A percentile compares a stretch with the other conserved stretches of the same genome.
phyloP scores from a whole-genome alignment of 2,329 filamentous ascomycete genomes.

The Basipetospora chlamydospora region DNA sequence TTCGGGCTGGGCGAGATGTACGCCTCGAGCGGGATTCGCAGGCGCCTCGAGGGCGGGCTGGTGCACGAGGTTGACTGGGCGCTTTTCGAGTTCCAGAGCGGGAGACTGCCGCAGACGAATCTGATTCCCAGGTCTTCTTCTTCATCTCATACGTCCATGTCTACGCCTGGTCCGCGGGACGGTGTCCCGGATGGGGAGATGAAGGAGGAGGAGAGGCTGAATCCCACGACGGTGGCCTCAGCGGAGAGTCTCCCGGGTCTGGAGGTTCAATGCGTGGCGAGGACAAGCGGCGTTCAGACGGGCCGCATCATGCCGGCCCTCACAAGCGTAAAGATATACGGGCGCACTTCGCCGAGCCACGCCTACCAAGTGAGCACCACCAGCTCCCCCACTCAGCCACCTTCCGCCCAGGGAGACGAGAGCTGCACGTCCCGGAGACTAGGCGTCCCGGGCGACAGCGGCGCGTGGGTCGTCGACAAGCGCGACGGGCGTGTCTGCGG shows the following conservation, averaged over 20 bases:
- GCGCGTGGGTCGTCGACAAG: slow-evolving; percentile 83
- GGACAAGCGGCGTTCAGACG: slow-evolving; percentile 69
- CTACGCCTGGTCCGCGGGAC: slow-evolving; percentile 8
- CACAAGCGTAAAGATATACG: slow-evolving; percentile 75
- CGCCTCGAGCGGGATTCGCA: slow-evolving; percentile 77
- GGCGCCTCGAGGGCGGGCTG: slow-evolving; percentile 55
- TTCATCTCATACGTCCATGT: too few relatives aligned
- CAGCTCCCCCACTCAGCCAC: too few relatives aligned
- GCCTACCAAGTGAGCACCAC: slow-evolving; percentile 44
- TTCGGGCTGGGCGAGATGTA: slow-evolving; percentile 73
- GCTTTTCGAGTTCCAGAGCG: slow-evolving; percentile 62
- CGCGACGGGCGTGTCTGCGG: slow-evolving; percentile 68
- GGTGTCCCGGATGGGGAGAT: slow-evolving; percentile 7
- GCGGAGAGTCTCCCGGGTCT: slow-evolving; percentile 53
- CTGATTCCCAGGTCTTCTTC: slow-evolving; percentile 46
- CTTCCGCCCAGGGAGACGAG: slow-evolving; percentile 2
- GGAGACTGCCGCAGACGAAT: slow-evolving; percentile 59
- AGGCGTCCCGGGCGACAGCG: slow-evolving; percentile 74
- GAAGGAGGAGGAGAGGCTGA: slow-evolving; percentile 22
- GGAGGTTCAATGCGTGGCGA: slow-evolving; percentile 74
- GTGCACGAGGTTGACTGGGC: slow-evolving; percentile 95
- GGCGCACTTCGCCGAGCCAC: slow-evolving; percentile 65
- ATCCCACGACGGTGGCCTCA: slow-evolving; percentile 44
- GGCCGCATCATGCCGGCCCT: slow-evolving; percentile 67
- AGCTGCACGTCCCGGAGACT: slow-evolving; percentile 23